Evolutionary conservation across 495 filamentous ascomycete species (phyloP).

Genomic region (Hypoxylon crocopeplum): DNA sequence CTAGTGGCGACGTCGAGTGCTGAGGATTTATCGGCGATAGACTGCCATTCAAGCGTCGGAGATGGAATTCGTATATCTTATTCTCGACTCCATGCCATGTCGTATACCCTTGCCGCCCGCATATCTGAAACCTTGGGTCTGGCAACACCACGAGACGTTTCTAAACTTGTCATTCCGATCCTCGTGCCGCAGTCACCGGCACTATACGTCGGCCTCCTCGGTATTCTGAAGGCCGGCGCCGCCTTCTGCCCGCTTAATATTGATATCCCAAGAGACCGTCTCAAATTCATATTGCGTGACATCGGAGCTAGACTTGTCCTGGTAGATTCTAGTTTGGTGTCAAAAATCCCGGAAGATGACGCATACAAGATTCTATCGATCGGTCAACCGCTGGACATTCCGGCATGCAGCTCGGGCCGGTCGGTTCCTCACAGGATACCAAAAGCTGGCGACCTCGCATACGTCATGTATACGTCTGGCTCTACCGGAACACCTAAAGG

Average conservation of each 20-base stretch:
- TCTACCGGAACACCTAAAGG: conserved; percentile 91
- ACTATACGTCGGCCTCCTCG: conserved; percentile 75
- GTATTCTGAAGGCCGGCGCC: conserved; percentile 75
- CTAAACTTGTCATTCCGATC: conserved; percentile 67
- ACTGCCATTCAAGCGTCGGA: conserved; percentile 61
- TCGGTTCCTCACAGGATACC: conserved; percentile 9
- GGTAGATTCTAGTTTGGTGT: conserved; percentile 48
- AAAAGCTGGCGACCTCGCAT: conserved; percentile 64
- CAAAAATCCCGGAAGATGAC: conserved; percentile 38
- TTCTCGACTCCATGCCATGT: conserved; percentile 61
- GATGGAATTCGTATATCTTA: conserved; percentile 60
- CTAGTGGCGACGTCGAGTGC: conserved; percentile 51
- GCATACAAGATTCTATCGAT: conserved; percentile 36
- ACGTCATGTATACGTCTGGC: conserved; percentile 91
- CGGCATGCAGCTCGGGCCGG: neutral
- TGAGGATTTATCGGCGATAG: conserved; percentile 56
- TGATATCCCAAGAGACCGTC: conserved; percentile 73
- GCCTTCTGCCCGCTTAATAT: conserved; percentile 81
- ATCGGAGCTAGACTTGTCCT: conserved; percentile 65
- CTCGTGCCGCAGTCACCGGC: conserved; percentile 72
- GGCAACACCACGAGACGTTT: neutral
- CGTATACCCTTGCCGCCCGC: conserved; percentile 57
- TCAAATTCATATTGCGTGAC: conserved; percentile 76
- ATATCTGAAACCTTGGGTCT: conserved; percentile 46
- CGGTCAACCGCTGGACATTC: conserved; percentile 16